Base-by-base conservation (phyloP, 2,329 filamentous ascomycete species). In the Hymenoscyphus fraxineus region DNA sequence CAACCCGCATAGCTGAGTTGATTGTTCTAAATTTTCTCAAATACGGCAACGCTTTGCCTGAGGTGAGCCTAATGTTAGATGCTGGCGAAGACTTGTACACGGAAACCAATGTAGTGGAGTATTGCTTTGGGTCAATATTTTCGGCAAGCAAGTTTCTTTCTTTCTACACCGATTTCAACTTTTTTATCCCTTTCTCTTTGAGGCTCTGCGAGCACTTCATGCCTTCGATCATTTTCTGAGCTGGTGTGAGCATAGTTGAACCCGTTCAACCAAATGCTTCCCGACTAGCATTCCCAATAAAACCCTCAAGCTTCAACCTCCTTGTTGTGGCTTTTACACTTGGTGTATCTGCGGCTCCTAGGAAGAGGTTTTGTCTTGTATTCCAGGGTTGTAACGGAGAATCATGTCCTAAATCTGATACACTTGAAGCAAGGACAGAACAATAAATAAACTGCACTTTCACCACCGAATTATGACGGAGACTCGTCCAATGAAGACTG, bases 241-340 rank as follows among this genome's bases (percentile, higher is more conserved):
- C 56, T 39, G 59, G 59, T 56, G 56, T 63, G 61, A 63, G 61
- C 61, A 63, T 59, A 55, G 57, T 44, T 31, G 32, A 47, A 39
- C 41, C 39, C 39, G 38, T 59, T 38, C 56, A 39, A 54, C 4
- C 16, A 41, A 41, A 56, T 19, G 22, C 41, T 12, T 7, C 19
- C 19, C 10, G 22, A 54, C 5, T 27, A 61, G 13, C 39, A 15
- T 32, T 64, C 58, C 56, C 51, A 57, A 64, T 64, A 44, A 64
- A 64, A 35, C 47, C 41, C 44, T 64, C 62, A 41, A 57, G 22
- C 19, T 57, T 64, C 35, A 38, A 60, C n/a, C 41, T 64, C 19
- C 47, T 58, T 58, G 44, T 57, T 38, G 32, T 64, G 58, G 62
- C 58, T 31, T 31, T 64, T 27, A 22, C 62, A 44, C 47, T 64